phyloP scores from a whole-genome alignment of 768 basidiomycete genomes.

The Tulasnella sp. region DNA sequence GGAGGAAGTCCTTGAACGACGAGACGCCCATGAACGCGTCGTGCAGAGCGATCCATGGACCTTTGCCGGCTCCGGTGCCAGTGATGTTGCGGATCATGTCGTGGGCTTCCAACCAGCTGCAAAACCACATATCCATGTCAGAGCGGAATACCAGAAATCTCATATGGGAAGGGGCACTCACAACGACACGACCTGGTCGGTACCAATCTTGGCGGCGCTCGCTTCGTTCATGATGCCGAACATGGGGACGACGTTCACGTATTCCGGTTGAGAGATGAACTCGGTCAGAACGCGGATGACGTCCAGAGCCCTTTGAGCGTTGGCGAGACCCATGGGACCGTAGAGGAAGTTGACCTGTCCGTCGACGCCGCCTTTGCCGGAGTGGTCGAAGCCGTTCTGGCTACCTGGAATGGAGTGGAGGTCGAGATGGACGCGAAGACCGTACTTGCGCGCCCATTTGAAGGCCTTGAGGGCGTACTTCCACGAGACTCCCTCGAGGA shows the following conservation, averaged over 20 bases:
- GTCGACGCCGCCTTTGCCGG: slow-evolving; percentile 43
- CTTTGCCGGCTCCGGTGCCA: slow-evolving; percentile 76
- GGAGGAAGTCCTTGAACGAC: slow-evolving; percentile 59
- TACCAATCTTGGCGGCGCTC: slow-evolving; percentile 26
- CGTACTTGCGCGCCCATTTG: slow-evolving; percentile 94
- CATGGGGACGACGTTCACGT: slow-evolving; percentile 69
- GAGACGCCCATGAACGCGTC: slow-evolving; percentile 67
- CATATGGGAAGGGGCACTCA: slow-evolving; percentile 15
- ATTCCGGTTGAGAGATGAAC: slow-evolving; percentile 51
- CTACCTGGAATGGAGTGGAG: slow-evolving; percentile 35
- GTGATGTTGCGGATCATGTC: slow-evolving; percentile 64
- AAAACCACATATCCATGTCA: not conserved
- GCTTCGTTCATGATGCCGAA: slow-evolving; percentile 88
- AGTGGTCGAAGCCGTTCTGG: slow-evolving; percentile 97
- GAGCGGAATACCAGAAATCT: not conserved
- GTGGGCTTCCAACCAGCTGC: slow-evolving; percentile 77
- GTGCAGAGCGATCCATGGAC: slow-evolving; percentile 74
- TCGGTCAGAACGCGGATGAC: slow-evolving; percentile 81
- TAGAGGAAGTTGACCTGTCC: slow-evolving; percentile 69
- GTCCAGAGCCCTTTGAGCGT: slow-evolving; percentile 82
- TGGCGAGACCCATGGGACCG: slow-evolving; percentile 91
- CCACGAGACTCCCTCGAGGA: slow-evolving; percentile 72
- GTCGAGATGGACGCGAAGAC: slow-evolving; percentile 86
- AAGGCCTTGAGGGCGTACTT: slow-evolving; percentile 87
- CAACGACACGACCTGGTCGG: slow-evolving; percentile 21